Base-by-base conservation (phyloP, 139 green algal species). In the Coelastrella sp. region DNA sequence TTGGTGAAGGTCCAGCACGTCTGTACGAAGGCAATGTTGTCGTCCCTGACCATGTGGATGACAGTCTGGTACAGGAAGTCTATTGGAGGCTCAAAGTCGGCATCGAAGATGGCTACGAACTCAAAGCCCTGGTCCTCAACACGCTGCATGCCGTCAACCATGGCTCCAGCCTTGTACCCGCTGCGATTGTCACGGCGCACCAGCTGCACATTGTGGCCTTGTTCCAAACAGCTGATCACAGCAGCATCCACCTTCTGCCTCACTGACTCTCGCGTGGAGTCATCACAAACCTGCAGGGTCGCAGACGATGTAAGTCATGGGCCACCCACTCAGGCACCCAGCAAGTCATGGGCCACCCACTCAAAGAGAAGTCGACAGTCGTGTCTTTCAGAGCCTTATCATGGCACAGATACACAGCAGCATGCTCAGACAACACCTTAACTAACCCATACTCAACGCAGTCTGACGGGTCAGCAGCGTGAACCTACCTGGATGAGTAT, bases 111-210 rank as follows among this genome's bases (percentile, higher is more conserved):
- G 57, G 92, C 93, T 66, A 92, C 92, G 60, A 92, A 95, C 80
- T 95, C 92, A 80, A 89, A 95, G 89, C 89, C 90, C 78, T 93
- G 86, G 60, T 89, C 92, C 78, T 91, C 90, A 20, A 93, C 90
- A 5, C 82, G 76, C 8, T 68, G 68, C 87, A 96, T 91, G 11
- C 94, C 95, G 68, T 96, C 94, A 80, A 96, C 92, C 95, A 98
- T 97, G 14, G 96, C 96, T 0, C 96, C 96, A 8, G 96, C 96
- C 87, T 98, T 98, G 92, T 94, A 98, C 64, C 96, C 96, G 57
- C 88, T 88, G 59, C 96, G 94, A 92, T 97, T 96, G 86, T 94
- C 86, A 17, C 96, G 87, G 10, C 96, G 93, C 60, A 96, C 90
- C 10, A 96, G 92, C 91, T 95, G 93, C 80, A 88, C 76, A 74